A percentile compares a stretch with the other conserved stretches of the same genome.
Conservation (phyloP, 2,329 filamentous ascomycete species). For the Helicocarpus griseus region DNA sequence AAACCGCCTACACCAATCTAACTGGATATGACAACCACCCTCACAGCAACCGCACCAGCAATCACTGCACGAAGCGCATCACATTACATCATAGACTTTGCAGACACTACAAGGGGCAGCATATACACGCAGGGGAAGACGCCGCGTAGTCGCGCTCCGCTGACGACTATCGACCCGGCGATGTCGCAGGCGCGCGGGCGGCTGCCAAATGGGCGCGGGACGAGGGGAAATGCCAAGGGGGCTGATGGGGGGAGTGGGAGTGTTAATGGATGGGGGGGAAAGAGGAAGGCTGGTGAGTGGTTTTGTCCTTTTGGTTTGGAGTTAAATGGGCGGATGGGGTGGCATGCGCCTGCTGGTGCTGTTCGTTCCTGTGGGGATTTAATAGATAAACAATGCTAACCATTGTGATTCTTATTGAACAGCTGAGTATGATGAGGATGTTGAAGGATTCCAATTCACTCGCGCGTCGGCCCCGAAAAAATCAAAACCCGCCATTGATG, state of each 20-base stretch:
- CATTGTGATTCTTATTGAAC: neutral
- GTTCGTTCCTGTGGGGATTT: neutral
- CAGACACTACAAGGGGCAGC: neutral
- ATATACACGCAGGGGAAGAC: constrained; percentile 4
- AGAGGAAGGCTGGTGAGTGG: constrained; percentile 37
- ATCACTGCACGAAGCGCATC: constrained; percentile 7
- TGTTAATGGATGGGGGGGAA: constrained; percentile 19
- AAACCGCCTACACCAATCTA: neutral
- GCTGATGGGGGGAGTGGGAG: neutral
- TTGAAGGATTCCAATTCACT: constrained; percentile 68
- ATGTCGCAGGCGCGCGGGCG: constrained; percentile 10
- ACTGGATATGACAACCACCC: constrained; percentile 13
- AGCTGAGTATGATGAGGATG: constrained; percentile 58
- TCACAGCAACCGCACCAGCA: constrained; percentile 5
- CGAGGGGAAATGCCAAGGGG: constrained; percentile 1
- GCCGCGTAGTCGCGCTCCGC: constrained; percentile 6
- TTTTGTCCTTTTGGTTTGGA: neutral
- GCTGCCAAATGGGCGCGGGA: constrained; percentile 3
- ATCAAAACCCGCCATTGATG: constrained; percentile 38
- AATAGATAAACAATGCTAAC: constrained; percentile 4
- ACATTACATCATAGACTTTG: constrained; percentile 2
- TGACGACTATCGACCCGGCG: constrained; percentile 3
- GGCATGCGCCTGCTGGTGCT: neutral
- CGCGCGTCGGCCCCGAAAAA: constrained; percentile 58
- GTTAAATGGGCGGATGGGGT: neutral